Evolutionary conservation across 2,329 filamentous ascomycete genomes (phyloP).

Genomic region (Coniochaeta sp.): DNA sequence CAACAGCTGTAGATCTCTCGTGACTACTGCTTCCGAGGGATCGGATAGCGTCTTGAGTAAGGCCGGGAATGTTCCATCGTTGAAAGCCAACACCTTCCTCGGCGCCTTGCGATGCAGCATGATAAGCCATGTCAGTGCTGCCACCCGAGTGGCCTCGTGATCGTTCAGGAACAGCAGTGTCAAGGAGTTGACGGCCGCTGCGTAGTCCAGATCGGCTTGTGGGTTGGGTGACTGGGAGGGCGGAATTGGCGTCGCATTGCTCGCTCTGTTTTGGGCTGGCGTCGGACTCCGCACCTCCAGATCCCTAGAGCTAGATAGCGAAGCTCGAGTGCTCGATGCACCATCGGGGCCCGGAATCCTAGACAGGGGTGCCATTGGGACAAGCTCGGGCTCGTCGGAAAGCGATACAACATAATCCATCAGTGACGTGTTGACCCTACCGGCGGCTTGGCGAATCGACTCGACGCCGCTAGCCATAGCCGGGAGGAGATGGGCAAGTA

Average conservation of each 20-base stretch:
- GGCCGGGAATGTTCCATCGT: constrained; percentile 94
- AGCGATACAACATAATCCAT: constrained; percentile 93
- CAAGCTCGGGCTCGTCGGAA: constrained; percentile 57
- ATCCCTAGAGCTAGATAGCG: constrained; percentile 46
- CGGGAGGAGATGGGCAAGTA: constrained; percentile 85
- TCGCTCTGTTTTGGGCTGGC: constrained; percentile 39
- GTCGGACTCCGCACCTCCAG: constrained; percentile 45
- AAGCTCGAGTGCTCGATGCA: constrained; percentile 41
- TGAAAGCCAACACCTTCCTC: constrained; percentile 86
- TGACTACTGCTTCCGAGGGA: constrained; percentile 91
- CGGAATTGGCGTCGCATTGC: constrained; percentile 17
- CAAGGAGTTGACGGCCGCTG: constrained; percentile 85
- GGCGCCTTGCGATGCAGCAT: constrained; percentile 97
- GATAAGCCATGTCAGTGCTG: constrained; percentile 90
- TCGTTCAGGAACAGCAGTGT: constrained; percentile 94
- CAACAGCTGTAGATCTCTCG: constrained; percentile 83
- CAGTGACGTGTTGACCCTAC: constrained; percentile 80
- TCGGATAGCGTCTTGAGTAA: constrained; percentile 94
- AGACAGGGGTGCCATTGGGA: constrained; percentile 26
- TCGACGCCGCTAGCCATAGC: constrained; percentile 91
- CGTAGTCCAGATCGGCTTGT: constrained; percentile 82
- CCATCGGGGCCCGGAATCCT: constrained; percentile 36
- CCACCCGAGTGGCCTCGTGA: constrained; percentile 90
- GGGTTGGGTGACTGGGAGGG: constrained; percentile 34
- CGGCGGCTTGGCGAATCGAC: constrained; percentile 79